Evolutionary conservation across 2,329 filamentous ascomycete species (phyloP), one percentile per base, ranked within the genome.

Genomic region (Penicillium griseofulvum): DNA sequence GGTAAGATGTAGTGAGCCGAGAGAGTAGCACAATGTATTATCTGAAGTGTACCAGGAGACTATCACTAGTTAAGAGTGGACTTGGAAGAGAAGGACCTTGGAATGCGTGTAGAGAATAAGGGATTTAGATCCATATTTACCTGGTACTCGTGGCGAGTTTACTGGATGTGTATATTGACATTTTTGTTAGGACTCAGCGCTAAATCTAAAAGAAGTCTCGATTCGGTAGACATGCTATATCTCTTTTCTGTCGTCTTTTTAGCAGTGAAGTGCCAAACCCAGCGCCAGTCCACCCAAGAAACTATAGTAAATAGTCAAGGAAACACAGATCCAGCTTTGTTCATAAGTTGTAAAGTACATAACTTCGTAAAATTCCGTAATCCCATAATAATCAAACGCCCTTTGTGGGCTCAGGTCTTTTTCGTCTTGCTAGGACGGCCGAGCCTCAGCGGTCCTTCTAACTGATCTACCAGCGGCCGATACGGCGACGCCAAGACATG

Each of bases 401-500:
- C 26, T 26, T 37, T n/a, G 41, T 29, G 39, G 14, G 16, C 37
- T 66, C 63, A 72, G 52, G 56, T 60, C 52, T 72, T 74, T 54
- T 71, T 74, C 28, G 65, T 64, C 62, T 69, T 76, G 63, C 54
- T 70, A 4, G 56, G 51, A 34, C 65, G 66, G 46, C 68, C 69
- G 19, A 61, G 63, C 57, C 66, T 71, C 47, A 64, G 54, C 6
- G 72, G 66, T 19, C 63, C 69, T 16, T 77, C 72, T 50, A 83
- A 60, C 38, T 74, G 78, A 67, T 86, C 84, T 41, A 76, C 74
- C 58, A 84, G 81, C 1, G 83, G 84, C 54, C 81, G 80, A 69
- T 85, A 87, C 4, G 84, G 83, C 37, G 81, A 81, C 1, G 83
- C 80, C 26, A 86, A 68, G 2, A 80, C 66, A 69, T 83, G 77